Percentiles rank a stretch among this genome's conserved stretches.
These are phyloP conservation scores for Botrytis byssoidea DNA, from an alignment of 2,329 filamentous ascomycete genomes.

Conservation along the genomic window DNA sequence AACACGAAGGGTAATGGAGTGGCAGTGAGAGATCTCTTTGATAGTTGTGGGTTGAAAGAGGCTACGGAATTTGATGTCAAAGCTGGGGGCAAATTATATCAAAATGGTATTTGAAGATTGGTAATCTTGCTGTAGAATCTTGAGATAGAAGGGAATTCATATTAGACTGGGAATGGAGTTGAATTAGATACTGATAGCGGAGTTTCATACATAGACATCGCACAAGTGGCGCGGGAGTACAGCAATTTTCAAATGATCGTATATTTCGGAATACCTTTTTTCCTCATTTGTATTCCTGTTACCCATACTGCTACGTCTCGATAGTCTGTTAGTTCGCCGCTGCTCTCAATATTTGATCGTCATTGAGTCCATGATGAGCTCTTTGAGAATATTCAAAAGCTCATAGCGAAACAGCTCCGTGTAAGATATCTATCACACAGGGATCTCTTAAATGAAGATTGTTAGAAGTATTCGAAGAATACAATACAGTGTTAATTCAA, in stretches of 20 bases:
- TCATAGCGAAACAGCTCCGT: fast-evolving
- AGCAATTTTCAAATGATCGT: not conserved
- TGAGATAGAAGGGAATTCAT: not conserved
- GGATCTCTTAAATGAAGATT: not conserved
- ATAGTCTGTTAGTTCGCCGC: not conserved
- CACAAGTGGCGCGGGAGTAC: not conserved
- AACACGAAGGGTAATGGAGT: not conserved
- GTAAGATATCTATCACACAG: not conserved
- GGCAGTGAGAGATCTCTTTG: not conserved
- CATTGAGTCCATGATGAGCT: not conserved
- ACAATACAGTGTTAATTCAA: too few species aligned
- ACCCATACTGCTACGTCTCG: fast-evolving
- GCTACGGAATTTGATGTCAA: not conserved
- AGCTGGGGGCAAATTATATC: not conserved
- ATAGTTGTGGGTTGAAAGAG: slow-evolving; percentile 12
- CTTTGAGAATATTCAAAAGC: not conserved
- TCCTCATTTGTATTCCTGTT: not conserved
- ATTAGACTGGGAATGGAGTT: not conserved
- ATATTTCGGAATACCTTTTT: not conserved
- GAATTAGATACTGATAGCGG: not conserved
- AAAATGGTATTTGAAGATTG: not conserved
- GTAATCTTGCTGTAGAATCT: not conserved
- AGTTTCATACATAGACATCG: not conserved
- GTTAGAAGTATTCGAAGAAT: not conserved
- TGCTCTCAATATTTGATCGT: not conserved